phyloP scores from a whole-genome alignment of 306 rosid genomes.

The Inga laurina region DNA sequence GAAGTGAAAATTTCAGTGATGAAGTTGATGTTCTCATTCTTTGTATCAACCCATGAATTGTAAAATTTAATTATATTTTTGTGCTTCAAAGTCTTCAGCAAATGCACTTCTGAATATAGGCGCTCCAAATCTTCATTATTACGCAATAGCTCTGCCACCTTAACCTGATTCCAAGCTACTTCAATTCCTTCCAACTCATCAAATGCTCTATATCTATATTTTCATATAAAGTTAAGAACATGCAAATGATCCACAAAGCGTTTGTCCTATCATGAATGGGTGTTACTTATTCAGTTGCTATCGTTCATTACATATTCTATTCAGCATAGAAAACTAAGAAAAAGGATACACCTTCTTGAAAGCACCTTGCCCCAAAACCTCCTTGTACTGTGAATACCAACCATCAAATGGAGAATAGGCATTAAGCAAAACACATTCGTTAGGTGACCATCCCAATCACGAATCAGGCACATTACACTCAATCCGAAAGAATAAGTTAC shows the following conservation, averaged over 20 bases:
- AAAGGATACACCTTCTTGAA: slow-evolving; percentile 99
- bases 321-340: slow-evolving; percentile 5
- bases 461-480: not conserved
- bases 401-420: not conserved
- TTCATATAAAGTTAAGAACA: slow-evolving; percentile 53
- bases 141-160: slow-evolving; percentile 79
- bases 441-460: not conserved
- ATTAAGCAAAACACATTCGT: slow-evolving; percentile 20
- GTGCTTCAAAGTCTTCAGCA: slow-evolving; percentile 94
- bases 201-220: slow-evolving; percentile 87
- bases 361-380: slow-evolving; percentile 89
- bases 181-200: slow-evolving; percentile 98
- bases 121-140: slow-evolving; percentile 87
- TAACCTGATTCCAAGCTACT: slow-evolving; percentile 99
- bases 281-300: not conserved
- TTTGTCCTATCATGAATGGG: not conserved
- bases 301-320: not conserved
- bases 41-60: slow-evolving; percentile 85
- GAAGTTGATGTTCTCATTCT: slow-evolving; percentile 77
- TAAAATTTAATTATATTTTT: slow-evolving; percentile 90
- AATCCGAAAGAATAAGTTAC: not conserved
- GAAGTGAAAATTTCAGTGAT: slow-evolving; percentile 97
- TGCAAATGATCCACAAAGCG: slow-evolving; percentile 16
- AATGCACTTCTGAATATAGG: slow-evolving; percentile 89
- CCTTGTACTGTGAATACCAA: slow-evolving; percentile 75